Evolutionary conservation across 805 yeast species (phyloP).

Genomic region (Suhomyces faveliae): DNA sequence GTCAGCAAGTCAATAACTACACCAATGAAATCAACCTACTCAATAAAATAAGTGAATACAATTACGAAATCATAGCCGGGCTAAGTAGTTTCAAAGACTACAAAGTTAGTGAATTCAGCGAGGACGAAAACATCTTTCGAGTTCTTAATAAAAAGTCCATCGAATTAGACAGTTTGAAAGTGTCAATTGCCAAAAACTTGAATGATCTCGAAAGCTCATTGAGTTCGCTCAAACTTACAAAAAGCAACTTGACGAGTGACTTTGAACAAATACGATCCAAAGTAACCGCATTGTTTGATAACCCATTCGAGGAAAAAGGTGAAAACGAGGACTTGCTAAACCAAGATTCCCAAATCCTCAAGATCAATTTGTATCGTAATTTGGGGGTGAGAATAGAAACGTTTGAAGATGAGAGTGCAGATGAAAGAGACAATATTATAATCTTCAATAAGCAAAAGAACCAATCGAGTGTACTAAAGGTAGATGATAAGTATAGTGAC

Average conservation of each 20-base stretch:
- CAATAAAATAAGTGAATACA: constrained; percentile 21
- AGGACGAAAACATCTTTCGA: constrained; percentile 24
- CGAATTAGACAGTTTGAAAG: constrained; percentile 46
- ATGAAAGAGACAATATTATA: constrained; percentile 41
- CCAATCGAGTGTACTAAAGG: constrained; percentile 48
- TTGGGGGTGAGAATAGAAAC: constrained; percentile 55
- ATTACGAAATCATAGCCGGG: constrained; percentile 15
- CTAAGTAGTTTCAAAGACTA: constrained; percentile 21
- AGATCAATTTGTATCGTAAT: constrained; percentile 57
- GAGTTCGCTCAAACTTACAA: constrained; percentile 28
- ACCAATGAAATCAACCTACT: constrained; percentile 17
- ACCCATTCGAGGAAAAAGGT: constrained; percentile 25
- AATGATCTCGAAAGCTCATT: constrained; percentile 49
- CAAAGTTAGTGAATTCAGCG: constrained; percentile 13
- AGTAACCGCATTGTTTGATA: constrained; percentile 6
- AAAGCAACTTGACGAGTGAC: constrained; percentile 37
- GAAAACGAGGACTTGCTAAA: constrained; percentile 31
- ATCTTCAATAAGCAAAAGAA: constrained; percentile 50
- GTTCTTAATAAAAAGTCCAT: constrained; percentile 25
- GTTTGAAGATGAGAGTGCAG: constrained; percentile 12
- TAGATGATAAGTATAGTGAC: constrained; percentile 57
- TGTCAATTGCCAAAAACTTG: constrained; percentile 51
- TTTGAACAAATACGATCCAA: constrained; percentile 30
- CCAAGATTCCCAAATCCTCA: constrained; percentile 47
- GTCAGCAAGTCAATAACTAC: constrained; percentile 7